These are phyloP conservation scores for Primulina tabacum DNA, from an alignment of 257 asterid genomes.

Conservation along the genomic window DNA sequence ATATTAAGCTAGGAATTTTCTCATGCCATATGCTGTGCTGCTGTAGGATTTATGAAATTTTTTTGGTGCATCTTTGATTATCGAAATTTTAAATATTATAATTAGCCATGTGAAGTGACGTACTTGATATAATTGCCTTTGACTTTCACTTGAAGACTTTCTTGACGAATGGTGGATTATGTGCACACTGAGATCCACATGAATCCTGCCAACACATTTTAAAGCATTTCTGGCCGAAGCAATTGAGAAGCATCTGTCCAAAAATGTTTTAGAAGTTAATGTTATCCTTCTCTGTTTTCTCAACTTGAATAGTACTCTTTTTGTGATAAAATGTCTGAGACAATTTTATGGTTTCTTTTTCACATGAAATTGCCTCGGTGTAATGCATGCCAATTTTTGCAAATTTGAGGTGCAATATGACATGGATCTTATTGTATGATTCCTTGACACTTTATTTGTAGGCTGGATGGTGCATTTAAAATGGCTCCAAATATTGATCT, in stretches of 20 bases:
- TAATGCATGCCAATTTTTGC: too few species aligned
- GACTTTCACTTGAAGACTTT: too few species aligned
- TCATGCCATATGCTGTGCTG: conserved; percentile 13
- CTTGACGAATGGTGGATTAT: too few species aligned
- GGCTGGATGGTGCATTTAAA: neutral
- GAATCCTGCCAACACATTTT: too few species aligned
- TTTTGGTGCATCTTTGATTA: too few species aligned
- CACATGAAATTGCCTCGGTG: neutral
- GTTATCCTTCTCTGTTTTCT: neutral
- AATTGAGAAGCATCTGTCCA: neutral
- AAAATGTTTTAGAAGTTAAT: too few species aligned
- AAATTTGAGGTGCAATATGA: neutral
- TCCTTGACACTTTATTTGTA: neutral
- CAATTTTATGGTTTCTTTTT: neutral
- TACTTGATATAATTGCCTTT: neutral
- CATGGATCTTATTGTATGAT: neutral
- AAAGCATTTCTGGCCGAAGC: neutral
- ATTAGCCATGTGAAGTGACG: neutral
- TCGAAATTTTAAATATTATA: too few species aligned
- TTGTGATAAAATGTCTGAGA: neutral
- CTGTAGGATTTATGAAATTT: neutral
- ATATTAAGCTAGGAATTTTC: neutral
- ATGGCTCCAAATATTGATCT: too few species aligned
- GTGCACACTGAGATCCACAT: too few species aligned
- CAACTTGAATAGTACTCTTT: neutral